Percentiles rank a stretch among this genome's conserved stretches.
phyloP scores from a whole-genome alignment of 176 grass and related monocot species.

The Aegilops longissima region DNA sequence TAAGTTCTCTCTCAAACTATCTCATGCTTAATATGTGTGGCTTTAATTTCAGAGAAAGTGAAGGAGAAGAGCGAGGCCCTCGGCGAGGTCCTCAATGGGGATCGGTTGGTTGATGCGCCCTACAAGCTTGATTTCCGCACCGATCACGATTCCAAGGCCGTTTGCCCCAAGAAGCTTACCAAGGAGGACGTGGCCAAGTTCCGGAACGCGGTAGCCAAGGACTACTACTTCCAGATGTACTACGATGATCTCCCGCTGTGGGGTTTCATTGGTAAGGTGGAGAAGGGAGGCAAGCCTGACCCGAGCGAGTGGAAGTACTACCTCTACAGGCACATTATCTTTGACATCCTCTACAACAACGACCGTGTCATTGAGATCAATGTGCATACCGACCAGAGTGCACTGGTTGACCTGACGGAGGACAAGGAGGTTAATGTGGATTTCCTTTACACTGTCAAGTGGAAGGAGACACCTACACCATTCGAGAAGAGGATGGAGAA shows the following conservation, averaged over 20 bases:
- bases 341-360: constrained; percentile 74
- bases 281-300: constrained; percentile 63
- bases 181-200: constrained; percentile 81
- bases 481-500: constrained; percentile 98
- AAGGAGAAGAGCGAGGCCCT: constrained; percentile 90
- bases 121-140: constrained; percentile 83
- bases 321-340: constrained; percentile 92
- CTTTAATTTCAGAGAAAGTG: constrained; percentile 55
- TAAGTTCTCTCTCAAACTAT: not conserved
- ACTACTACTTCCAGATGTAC: constrained; percentile 99
- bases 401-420: constrained; percentile 75
- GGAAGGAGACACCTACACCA: constrained; percentile 76
- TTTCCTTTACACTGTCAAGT: constrained; percentile 84
- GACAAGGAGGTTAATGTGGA: constrained; percentile 71
- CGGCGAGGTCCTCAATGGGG: constrained; percentile 90
- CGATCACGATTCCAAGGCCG: constrained; percentile 53
- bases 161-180: constrained; percentile 77
- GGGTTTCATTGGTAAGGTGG: constrained; percentile 96
- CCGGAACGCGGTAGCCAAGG: constrained; percentile 65
- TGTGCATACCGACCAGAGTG: constrained; percentile 69
- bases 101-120: constrained; percentile 87
- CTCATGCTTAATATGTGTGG: not conserved
- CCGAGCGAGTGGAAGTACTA: constrained; percentile 78
- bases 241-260: constrained; percentile 93
- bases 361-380: constrained; percentile 88